Conservation (phyloP, 2,329 filamentous ascomycete species). For the Beauveria medogensis region DNA sequence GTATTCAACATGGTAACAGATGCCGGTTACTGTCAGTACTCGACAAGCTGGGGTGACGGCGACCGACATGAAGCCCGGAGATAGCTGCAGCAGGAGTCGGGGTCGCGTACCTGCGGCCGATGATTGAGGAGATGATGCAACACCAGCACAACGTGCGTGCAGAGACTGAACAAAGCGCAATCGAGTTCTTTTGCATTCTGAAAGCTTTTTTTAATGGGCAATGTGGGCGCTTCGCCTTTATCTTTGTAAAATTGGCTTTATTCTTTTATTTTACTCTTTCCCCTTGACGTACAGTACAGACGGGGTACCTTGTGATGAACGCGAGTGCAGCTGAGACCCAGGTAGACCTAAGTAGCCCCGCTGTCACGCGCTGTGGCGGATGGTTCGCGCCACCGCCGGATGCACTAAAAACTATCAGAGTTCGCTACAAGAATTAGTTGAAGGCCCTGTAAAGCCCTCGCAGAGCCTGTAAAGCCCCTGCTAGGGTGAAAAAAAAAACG, state of each 20-base stretch:
- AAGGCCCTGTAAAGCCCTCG: neutral
- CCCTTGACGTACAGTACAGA: neutral
- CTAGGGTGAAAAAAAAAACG: neutral
- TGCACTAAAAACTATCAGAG: neutral
- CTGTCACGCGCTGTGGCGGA: constrained; percentile 7
- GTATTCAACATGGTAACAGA: neutral
- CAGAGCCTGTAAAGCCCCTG: too few relatives aligned
- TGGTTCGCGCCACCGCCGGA: constrained; percentile 2
- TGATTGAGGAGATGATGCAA: neutral
- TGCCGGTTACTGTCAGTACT: neutral
- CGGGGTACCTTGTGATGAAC: neutral
- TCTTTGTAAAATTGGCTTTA: too few relatives aligned
- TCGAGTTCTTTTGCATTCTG: neutral
- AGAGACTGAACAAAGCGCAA: neutral
- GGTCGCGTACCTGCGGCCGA: neutral
- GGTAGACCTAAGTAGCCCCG: constrained; percentile 3
- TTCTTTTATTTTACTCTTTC: neutral
- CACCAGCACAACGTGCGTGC: neutral
- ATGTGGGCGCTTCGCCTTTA: neutral
- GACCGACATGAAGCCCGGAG: neutral
- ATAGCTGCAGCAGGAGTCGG: neutral
- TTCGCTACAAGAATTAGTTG: neutral
- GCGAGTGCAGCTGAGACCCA: neutral
- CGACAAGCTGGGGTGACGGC: neutral
- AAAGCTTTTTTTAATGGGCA: neutral